Evolutionary conservation across 768 basidiomycete species (phyloP).

Genomic region (Phlegmacium glaucopus): DNA sequence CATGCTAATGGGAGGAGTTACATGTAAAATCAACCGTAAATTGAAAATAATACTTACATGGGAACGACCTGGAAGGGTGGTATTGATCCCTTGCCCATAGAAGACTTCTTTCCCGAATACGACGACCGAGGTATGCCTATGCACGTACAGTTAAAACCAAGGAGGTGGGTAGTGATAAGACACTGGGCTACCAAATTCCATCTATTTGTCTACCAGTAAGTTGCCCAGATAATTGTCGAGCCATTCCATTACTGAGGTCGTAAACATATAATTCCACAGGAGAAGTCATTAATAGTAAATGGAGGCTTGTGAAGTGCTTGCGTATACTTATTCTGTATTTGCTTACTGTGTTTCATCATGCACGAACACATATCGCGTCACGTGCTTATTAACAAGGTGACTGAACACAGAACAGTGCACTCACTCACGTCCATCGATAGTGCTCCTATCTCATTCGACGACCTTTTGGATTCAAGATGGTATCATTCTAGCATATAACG

Average conservation of each 20-base stretch:
- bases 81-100: constrained; percentile 84
- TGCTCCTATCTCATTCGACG: too few relatives aligned
- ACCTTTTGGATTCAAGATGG: too few relatives aligned
- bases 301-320: neutral
- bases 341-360: too few relatives aligned
- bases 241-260: constrained; percentile 87
- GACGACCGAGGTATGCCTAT: constrained; percentile 91
- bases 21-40: neutral
- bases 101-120: constrained; percentile 84
- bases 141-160: neutral
- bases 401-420: too few relatives aligned
- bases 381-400: too few relatives aligned
- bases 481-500: too few relatives aligned
- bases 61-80: constrained; percentile 71
- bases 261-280: constrained; percentile 86
- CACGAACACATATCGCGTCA: too few relatives aligned
- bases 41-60: constrained; percentile 53
- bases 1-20: constrained; percentile 48
- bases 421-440: too few relatives aligned
- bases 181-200: constrained; percentile 80
- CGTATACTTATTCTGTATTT: neutral
- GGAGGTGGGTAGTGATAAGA: constrained; percentile 10
- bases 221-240: constrained; percentile 71
- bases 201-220: constrained; percentile 89
- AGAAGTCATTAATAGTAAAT: constrained; percentile 23